These are phyloP conservation scores for Apiospora aurea DNA, from an alignment of 2,329 filamentous ascomycete species.

Conservation along the genomic window DNA sequence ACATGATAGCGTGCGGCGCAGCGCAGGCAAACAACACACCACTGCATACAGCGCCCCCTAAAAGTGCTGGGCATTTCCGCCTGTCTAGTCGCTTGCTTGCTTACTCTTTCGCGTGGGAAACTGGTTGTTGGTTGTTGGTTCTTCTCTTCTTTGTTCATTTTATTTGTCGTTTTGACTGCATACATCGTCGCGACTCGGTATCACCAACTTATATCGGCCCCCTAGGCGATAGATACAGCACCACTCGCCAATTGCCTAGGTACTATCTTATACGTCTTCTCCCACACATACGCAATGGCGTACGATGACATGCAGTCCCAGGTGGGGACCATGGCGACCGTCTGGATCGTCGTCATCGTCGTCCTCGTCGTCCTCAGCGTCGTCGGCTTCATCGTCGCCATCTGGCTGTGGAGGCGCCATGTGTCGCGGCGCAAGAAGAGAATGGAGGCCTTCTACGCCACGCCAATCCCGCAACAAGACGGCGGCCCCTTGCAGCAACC, in stretches of 20 bases:
- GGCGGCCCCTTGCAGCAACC: not conserved
- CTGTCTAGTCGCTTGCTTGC: not conserved
- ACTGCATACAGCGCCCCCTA: not conserved
- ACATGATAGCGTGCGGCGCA: not conserved
- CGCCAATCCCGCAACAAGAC: not conserved
- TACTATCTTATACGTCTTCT: not conserved
- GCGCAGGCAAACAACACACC: not conserved
- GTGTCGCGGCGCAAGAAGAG: not conserved
- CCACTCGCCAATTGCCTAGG: too few species aligned
- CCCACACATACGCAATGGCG: not conserved
- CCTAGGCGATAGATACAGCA: not conserved
- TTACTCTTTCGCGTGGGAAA: not conserved
- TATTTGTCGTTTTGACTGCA: not conserved
- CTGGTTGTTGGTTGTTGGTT: not conserved
- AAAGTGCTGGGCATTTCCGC: not conserved
- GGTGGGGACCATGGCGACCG: not conserved
- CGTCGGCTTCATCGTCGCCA: not conserved
- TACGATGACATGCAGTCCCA: not conserved
- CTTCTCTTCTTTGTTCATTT: not conserved
- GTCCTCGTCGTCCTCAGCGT: not conserved
- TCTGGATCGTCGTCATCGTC: not conserved
- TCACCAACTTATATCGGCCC: not conserved
- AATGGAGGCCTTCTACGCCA: not conserved
- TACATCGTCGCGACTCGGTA: not conserved
- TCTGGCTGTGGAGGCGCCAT: constrained; percentile 10